Evolutionary conservation across 305 asterid species (phyloP), one percentile per base, ranked within the genome.

Genomic region (Solanum hybrid): DNA sequence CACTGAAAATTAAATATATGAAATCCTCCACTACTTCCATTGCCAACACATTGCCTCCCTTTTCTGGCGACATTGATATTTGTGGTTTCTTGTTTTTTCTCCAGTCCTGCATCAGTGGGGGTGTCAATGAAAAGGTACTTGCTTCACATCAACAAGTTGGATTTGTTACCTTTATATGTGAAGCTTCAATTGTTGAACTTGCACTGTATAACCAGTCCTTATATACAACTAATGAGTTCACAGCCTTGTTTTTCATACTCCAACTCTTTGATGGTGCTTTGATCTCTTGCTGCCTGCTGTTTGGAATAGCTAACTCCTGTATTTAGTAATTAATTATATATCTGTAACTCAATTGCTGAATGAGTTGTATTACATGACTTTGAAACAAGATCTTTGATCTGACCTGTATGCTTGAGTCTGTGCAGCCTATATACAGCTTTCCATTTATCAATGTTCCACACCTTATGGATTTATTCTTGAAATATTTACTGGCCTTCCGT

Each of bases 11-110:
- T 68, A 96, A 91, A 94, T 97, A 96, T 73, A 97, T 92, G 79
- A 97, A 96, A 68, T 97, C 99, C 93, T 97, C 99, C 39, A 96
- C 99, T 29, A 97, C 97, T 92, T 95, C 98, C 96, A 96, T 95
- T 24, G 97, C 97, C 22, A 94, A 89, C 88, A 96, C 92, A 89
- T 92, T 95, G 85, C 94, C 92, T 91, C 99, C 96, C 90, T 93
- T 95, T 87, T 96, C 98, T 15, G 96, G 94, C 20, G 82, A 88
- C 87, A 96, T 79, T 33, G 98, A 94, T 87, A 94, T 80, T 90
- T 95, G 95, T 20, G 98, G 97, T 75, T 89, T 92, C 80, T 51
- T 94, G 88, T 92, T 91, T 92, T 94, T 94, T 93, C 95, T 97
- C 99, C 99, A 96, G 38, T 96, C 99, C 99, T 96, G 91, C 91